Evolutionary conservation across 768 basidiomycete species (phyloP).

Genomic region (Lactarius hatsudake): DNA sequence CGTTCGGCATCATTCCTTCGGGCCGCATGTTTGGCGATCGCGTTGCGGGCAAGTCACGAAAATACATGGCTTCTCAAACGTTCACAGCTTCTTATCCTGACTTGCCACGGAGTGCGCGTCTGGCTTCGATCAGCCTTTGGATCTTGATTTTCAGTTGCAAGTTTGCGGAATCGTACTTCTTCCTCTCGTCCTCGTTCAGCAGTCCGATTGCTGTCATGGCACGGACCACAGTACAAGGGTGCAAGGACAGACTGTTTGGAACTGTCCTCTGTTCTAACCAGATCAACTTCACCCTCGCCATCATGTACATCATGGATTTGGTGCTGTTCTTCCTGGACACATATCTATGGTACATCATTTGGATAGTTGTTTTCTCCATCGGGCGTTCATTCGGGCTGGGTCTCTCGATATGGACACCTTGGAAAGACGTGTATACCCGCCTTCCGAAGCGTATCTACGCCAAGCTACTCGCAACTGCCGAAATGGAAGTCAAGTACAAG

Average conservation of each 20-base stretch:
- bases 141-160: constrained; percentile 94
- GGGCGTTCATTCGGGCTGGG: constrained; percentile 89
- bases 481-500: constrained; percentile 99
- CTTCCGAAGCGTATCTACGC: constrained; percentile 98
- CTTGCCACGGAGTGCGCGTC: constrained; percentile 67
- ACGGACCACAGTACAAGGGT: constrained; percentile 88
- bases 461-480: constrained; percentile 89
- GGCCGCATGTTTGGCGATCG: constrained; percentile 99
- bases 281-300: constrained; percentile 88
- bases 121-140: constrained; percentile 87
- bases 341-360: constrained; percentile 99
- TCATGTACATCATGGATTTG: constrained; percentile 99
- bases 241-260: constrained; percentile 83
- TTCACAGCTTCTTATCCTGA: constrained; percentile 97
- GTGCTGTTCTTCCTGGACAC: constrained; percentile 99
- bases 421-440: constrained; percentile 95
- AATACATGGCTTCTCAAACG: constrained; percentile 98
- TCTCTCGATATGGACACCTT: constrained; percentile 98
- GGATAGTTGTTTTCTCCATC: constrained; percentile 94
- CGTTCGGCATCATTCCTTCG: constrained; percentile 88
- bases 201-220: constrained; percentile 97
- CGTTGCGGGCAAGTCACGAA: constrained; percentile 94
- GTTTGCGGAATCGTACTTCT: constrained; percentile 96
- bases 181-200: constrained; percentile 95
- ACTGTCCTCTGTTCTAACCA: constrained; percentile 83